Evolutionary conservation across 2,329 filamentous ascomycete species (phyloP).

Genomic region (Alternaria tenuissima): DNA sequence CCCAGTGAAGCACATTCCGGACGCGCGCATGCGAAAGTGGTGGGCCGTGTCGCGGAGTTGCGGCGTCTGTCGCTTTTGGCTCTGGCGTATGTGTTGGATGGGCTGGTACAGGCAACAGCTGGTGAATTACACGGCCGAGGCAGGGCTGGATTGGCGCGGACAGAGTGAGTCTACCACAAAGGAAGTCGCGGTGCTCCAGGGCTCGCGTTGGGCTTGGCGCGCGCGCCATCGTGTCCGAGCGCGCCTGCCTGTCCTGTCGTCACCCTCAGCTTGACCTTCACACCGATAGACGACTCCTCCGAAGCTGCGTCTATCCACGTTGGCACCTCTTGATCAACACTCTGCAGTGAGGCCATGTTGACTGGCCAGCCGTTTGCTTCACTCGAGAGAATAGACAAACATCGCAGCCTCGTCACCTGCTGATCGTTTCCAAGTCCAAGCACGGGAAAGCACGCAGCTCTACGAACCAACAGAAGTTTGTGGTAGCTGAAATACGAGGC

Average conservation of each 20-base stretch:
- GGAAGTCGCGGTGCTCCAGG: conserved; percentile 35
- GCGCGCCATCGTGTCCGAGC: conserved; percentile 14
- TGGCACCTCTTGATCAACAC: background rate
- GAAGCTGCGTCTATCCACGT: conserved; percentile 20
- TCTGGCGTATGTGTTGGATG: background rate
- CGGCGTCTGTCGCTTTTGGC: background rate
- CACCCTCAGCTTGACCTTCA: conserved; percentile 11
- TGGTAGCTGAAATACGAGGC: background rate
- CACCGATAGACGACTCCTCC: conserved; percentile 18
- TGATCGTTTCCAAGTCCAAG: background rate
- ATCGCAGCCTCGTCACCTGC: conserved; percentile 14
- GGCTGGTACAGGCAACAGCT: background rate
- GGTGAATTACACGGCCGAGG: background rate
- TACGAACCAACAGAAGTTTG: background rate
- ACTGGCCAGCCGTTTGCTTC: conserved; percentile 32
- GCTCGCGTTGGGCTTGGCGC: conserved; percentile 27
- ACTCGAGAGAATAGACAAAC: conserved; percentile 28
- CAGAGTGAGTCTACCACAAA: conserved; percentile 1
- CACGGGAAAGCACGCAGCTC: background rate
- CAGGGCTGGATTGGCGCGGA: background rate
- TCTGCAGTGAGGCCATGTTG: conserved; percentile 8
- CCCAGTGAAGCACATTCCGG: conserved; percentile 41
- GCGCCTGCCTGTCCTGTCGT: conserved; percentile 13
- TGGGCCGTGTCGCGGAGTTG: conserved; percentile 9
- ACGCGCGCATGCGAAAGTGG: conserved; percentile 34